Conservation (phyloP, 1,139 yeast species). For the Citeromyces hawaiiensis region DNA sequence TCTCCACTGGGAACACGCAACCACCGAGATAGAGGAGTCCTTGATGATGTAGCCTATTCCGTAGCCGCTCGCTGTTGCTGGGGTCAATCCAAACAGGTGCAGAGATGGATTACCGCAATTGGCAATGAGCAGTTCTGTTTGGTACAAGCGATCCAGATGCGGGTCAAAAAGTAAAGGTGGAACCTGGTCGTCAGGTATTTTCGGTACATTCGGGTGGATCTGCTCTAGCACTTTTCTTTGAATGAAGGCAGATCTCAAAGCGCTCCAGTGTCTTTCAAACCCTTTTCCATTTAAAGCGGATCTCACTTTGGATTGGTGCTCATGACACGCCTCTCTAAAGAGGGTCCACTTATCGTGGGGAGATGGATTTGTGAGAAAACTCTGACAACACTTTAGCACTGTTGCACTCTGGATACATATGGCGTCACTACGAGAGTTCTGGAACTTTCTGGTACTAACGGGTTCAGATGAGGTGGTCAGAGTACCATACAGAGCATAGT, state of each 20-base stretch:
- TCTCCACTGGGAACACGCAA: conserved; percentile 55
- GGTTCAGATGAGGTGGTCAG: conserved; percentile 61
- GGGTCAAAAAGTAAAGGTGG: conserved; percentile 27
- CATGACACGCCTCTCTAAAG: conserved; percentile 36
- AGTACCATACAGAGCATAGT: conserved; percentile 62
- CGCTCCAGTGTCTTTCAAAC: conserved; percentile 58
- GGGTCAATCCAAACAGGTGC: conserved; percentile 62
- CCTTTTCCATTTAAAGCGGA: conserved; percentile 51
- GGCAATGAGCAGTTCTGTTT: conserved; percentile 25
- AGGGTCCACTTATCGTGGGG: conserved; percentile 31
- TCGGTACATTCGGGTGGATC: conserved; percentile 18
- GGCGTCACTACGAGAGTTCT: conserved; percentile 56
- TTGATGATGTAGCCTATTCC: conserved; percentile 70
- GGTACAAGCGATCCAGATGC: conserved; percentile 18
- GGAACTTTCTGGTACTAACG: conserved; percentile 55
- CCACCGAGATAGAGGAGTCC: conserved; percentile 50
- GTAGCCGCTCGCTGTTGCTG: conserved; percentile 62
- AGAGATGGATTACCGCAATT: conserved; percentile 77
- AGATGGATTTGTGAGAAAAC: conserved; percentile 40
- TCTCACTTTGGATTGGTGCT: conserved; percentile 33
- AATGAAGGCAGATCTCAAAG: conserved; percentile 37
- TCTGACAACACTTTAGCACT: conserved; percentile 41
- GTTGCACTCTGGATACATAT: conserved; percentile 48
- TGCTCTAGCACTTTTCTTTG: conserved; percentile 28
- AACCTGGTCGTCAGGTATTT: conserved; percentile 10